These are phyloP conservation scores for Malassezia globosa DNA, from an alignment of 1,284 basidiomycete species.

Conservation along the genomic window DNA sequence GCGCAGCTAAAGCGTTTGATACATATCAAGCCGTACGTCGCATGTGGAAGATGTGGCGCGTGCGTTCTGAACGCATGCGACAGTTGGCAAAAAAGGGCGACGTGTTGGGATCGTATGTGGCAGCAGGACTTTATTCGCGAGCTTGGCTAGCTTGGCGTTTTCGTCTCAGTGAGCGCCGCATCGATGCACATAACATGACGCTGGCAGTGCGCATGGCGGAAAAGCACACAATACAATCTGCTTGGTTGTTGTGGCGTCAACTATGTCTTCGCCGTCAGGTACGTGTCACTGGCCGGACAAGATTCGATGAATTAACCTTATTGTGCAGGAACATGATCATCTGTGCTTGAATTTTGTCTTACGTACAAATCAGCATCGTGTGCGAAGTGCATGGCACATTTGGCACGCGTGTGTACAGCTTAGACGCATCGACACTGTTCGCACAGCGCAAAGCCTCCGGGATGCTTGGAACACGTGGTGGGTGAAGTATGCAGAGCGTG, in stretches of 20 bases:
- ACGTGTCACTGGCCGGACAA: too few species aligned
- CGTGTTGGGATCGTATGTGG: not conserved
- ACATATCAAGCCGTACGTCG: not conserved
- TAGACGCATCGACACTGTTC: not conserved
- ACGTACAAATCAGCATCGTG: not conserved
- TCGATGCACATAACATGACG: not conserved
- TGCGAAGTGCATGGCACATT: not conserved
- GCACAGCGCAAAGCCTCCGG: not conserved
- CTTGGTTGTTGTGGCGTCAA: too few species aligned
- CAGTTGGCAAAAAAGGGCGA: not conserved
- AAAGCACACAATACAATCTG: not conserved
- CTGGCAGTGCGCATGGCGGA: not conserved
- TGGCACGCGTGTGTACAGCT: not conserved
- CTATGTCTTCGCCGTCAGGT: too few species aligned
- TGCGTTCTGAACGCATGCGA: not conserved
- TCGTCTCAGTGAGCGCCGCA: conserved; percentile 2
- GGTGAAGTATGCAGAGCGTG: not conserved
- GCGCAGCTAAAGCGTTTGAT: not conserved
- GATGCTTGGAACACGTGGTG: conserved; percentile 13
- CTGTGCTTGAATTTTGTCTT: too few species aligned
- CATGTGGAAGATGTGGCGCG: not conserved
- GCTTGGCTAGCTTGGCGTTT: not conserved
- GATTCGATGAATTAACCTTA: too few species aligned
- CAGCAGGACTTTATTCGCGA: not conserved
- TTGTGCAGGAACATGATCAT: too few species aligned